phyloP scores from a whole-genome alignment of 768 basidiomycete genomes.

The Boletus bicolor region DNA sequence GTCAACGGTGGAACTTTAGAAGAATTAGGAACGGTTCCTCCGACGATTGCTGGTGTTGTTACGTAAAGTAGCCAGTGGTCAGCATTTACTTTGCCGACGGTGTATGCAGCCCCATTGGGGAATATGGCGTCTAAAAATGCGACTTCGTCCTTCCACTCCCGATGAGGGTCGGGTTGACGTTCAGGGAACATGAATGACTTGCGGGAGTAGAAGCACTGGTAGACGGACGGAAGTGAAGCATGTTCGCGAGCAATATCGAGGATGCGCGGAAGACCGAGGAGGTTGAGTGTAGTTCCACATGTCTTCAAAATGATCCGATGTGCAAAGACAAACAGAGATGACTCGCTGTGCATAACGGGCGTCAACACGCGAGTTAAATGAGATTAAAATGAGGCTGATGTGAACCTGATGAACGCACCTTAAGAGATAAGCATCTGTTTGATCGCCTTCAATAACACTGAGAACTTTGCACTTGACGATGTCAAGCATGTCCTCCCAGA shows the following conservation, averaged over 20 bases:
- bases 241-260: constrained; percentile 83
- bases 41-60: constrained; percentile 52
- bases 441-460: constrained; percentile 82
- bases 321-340: constrained; percentile 90
- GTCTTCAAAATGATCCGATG: constrained; percentile 98
- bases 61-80: constrained; percentile 99
- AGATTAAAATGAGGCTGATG: constrained; percentile 1
- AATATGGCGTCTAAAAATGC: constrained; percentile 89
- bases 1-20: constrained; percentile 14
- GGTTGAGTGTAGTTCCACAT: constrained; percentile 97
- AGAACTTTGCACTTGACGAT: constrained; percentile 97
- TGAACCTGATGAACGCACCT: constrained; percentile 54
- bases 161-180: constrained; percentile 87
- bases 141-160: constrained; percentile 92
- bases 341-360: constrained; percentile 65
- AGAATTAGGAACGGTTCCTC: constrained; percentile 23
- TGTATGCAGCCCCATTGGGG: constrained; percentile 87
- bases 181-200: constrained; percentile 99
- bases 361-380: constrained; percentile 13
- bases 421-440: constrained; percentile 92
- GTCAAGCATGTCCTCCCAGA: constrained; percentile 97
- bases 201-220: constrained; percentile 95
- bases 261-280: constrained; percentile 90
- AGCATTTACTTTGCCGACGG: constrained; percentile 95
- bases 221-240: constrained; percentile 65